These are phyloP conservation scores for Colletotrichum coccodes DNA, from an alignment of 2,329 filamentous ascomycete genomes.

Conservation along the genomic window DNA sequence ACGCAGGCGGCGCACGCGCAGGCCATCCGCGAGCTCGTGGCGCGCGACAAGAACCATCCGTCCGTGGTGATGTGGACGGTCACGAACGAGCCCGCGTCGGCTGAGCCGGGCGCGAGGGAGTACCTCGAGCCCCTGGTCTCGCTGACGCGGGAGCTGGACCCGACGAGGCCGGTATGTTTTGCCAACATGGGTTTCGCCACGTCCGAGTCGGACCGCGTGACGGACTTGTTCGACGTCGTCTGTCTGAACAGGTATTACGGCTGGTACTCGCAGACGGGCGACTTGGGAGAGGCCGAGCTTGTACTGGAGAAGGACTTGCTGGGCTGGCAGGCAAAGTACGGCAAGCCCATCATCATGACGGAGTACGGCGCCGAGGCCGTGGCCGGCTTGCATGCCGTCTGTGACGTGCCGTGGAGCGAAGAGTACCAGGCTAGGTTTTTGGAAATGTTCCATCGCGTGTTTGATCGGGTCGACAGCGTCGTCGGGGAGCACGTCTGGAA, in stretches of 20 bases:
- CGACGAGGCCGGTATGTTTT: conserved; percentile 39
- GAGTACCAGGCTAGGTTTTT: conserved; percentile 40
- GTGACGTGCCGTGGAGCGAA: conserved; percentile 40
- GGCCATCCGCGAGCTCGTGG: conserved; percentile 37
- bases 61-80: conserved; percentile 40
- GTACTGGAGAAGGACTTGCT: conserved; percentile 37
- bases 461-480: conserved; percentile 39
- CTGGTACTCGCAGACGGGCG: conserved; percentile 39
- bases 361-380: conserved; percentile 43
- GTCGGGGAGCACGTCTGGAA: conserved; percentile 43
- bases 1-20: conserved; percentile 36
- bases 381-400: conserved; percentile 39
- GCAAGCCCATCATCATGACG: conserved; percentile 42
- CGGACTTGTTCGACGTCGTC: conserved; percentile 40
- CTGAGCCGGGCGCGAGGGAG: conserved; percentile 34
- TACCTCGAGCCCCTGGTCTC: conserved; percentile 39
- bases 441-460: conserved; percentile 42
- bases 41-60: conserved; percentile 41
- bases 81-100: conserved; percentile 38
- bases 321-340: conserved; percentile 38
- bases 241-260: conserved; percentile 43
- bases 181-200: conserved; percentile 35
- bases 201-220: conserved; percentile 34
- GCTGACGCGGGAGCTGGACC: conserved; percentile 38
- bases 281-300: conserved; percentile 36